Percentiles rank a stretch among this genome's conserved stretches.
These are phyloP conservation scores for Phytophthora ramorum DNA, from an alignment of 352 stramenopile genomes.

Conservation along the genomic window DNA sequence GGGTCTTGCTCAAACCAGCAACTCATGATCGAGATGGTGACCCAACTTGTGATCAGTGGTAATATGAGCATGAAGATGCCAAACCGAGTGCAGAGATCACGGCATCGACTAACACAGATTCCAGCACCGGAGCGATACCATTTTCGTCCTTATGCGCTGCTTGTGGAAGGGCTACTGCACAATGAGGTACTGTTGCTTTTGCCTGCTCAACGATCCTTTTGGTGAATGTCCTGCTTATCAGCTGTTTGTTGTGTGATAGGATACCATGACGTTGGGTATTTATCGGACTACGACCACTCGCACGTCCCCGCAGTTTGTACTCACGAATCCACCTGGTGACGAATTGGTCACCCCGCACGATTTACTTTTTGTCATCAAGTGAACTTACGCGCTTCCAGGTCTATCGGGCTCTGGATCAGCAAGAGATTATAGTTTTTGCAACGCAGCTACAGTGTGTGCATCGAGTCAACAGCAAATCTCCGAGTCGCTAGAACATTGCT, in stretches of 20 bases:
- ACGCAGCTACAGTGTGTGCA: too few relatives aligned
- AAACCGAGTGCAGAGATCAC: slow-evolving; percentile 51
- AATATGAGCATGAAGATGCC: slow-evolving; percentile 59
- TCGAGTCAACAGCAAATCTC: too few relatives aligned
- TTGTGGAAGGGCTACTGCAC: slow-evolving; percentile 64
- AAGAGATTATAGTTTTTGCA: background rate
- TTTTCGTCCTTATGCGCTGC: slow-evolving; percentile 59
- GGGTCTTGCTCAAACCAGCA: slow-evolving; percentile 64
- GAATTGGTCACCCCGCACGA: slow-evolving; percentile 68
- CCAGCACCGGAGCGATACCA: slow-evolving; percentile 61
- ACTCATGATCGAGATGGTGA: slow-evolving; percentile 73
- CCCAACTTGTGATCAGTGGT: slow-evolving; percentile 66
- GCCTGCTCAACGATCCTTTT: background rate
- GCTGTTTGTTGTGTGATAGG: slow-evolving; percentile 35
- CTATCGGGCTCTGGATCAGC: background rate
- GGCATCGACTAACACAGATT: slow-evolving; percentile 61
- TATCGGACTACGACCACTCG: slow-evolving; percentile 50
- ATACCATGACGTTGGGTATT: slow-evolving; percentile 63
- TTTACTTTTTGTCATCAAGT: slow-evolving; percentile 76
- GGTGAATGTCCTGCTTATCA: background rate
- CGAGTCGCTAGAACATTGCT: too few relatives aligned
- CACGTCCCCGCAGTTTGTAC: slow-evolving; percentile 59
- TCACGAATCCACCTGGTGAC: slow-evolving; percentile 69
- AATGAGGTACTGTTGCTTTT: slow-evolving; percentile 51
- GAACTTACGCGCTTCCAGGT: slow-evolving; percentile 6